Percentiles rank a stretch among this genome's conserved stretches.
Evolutionary conservation across 805 yeast genomes (phyloP).

Genomic region (Schwanniomyces vanrijiae): DNA sequence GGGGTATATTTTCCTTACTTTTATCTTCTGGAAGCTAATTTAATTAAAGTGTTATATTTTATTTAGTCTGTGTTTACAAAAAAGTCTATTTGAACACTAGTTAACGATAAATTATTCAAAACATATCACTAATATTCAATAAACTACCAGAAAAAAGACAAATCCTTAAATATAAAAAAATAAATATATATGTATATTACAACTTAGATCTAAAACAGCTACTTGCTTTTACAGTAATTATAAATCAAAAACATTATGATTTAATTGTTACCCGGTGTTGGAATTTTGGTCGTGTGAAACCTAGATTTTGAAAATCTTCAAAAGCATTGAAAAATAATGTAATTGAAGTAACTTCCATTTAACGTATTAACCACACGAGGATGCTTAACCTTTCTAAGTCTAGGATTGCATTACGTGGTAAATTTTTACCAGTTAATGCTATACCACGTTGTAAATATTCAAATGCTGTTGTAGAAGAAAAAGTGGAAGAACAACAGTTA

Average conservation of each 20-base stretch:
- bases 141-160: too few relatives aligned
- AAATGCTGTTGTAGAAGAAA: constrained; percentile 5
- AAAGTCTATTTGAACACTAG: too few relatives aligned
- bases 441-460: constrained; percentile 1
- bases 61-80: too few relatives aligned
- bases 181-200: too few relatives aligned
- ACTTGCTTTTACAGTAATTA: too few relatives aligned
- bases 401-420: background rate
- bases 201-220: too few relatives aligned
- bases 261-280: background rate
- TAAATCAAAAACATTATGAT: too few relatives aligned
- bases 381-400: constrained; percentile 2
- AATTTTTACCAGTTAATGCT: background rate
- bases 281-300: background rate
- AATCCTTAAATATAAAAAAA: too few relatives aligned
- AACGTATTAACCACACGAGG: constrained; percentile 1
- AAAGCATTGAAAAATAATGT: background rate
- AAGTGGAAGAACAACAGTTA: constrained; percentile 6
- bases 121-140: too few relatives aligned
- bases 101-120: too few relatives aligned
- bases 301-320: background rate
- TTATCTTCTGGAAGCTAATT: too few relatives aligned
- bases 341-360: background rate
- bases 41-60: too few relatives aligned
- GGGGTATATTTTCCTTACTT: background rate